phyloP scores from a whole-genome alignment of 345 rosid species.

The Aegle marmelos region DNA sequence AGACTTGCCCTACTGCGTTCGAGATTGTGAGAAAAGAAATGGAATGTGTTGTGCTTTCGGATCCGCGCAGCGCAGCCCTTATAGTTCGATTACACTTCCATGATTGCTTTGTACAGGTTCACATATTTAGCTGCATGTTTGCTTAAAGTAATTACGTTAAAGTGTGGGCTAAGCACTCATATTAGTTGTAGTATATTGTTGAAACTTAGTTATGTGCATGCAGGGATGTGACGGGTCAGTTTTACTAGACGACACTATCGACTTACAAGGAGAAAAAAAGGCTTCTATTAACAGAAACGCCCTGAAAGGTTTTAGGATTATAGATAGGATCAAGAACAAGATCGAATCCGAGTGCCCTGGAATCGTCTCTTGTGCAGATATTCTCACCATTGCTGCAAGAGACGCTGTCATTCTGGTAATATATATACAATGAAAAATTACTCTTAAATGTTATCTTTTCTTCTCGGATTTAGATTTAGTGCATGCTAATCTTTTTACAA shows the following conservation, averaged over 20 bases:
- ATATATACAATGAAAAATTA: too few species aligned
- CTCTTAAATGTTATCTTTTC: too few species aligned
- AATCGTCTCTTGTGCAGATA: slow-evolving; percentile 87
- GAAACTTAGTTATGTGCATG: background rate
- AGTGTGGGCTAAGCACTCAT: too few species aligned
- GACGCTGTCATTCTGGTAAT: slow-evolving; percentile 82
- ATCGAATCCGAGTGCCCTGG: slow-evolving; percentile 92
- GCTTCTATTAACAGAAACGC: slow-evolving; percentile 59
- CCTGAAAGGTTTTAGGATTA: slow-evolving; percentile 53
- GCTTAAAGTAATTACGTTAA: background rate
- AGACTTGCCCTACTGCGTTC: slow-evolving; percentile 63
- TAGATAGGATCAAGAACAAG: slow-evolving; percentile 83
- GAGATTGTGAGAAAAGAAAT: slow-evolving; percentile 75
- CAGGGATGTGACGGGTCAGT: slow-evolving; percentile 95
- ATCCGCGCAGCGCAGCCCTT: slow-evolving; percentile 85
- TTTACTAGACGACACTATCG: slow-evolving; percentile 72
- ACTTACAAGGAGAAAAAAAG: slow-evolving; percentile 68
- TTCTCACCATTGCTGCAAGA: slow-evolving; percentile 84
- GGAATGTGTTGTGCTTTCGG: slow-evolving; percentile 80
- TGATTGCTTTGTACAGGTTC: slow-evolving; percentile 89
- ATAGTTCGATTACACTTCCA: slow-evolving; percentile 76
- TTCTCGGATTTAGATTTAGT: too few species aligned
- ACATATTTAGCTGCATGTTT: background rate
- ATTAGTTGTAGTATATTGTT: too few species aligned
- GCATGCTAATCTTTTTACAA: too few species aligned